Percentiles rank a stretch among this genome's conserved stretches.
These are phyloP conservation scores for Blastobotrys elegans DNA, from an alignment of 1,139 yeast species.

Conservation along the genomic window DNA sequence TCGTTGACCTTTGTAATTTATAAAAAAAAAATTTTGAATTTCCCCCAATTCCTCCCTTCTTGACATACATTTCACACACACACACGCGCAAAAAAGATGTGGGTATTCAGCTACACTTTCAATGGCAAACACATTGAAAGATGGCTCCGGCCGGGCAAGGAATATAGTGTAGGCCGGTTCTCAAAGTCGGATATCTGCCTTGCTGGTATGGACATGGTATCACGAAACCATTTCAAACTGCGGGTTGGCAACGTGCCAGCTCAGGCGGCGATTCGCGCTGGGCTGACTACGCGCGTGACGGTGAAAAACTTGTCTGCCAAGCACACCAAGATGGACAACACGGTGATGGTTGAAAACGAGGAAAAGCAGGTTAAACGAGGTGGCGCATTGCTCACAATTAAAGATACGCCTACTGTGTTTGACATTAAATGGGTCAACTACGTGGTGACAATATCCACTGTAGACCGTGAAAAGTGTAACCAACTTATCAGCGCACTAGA, in stretches of 20 bases:
- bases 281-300: neutral
- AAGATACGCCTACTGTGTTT: neutral
- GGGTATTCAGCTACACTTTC: neutral
- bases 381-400: neutral
- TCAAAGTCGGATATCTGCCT: neutral
- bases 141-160: constrained; percentile 8
- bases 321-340: neutral
- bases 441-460: neutral
- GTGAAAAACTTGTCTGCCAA: neutral
- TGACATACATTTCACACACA: neutral
- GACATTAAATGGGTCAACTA: neutral
- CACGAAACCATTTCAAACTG: neutral
- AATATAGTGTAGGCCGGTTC: constrained; percentile 1
- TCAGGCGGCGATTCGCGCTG: neutral
- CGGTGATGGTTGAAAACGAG: neutral
- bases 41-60: constrained; percentile 1
- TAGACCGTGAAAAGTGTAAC: neutral
- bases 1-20: neutral
- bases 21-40: no score
- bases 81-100: neutral
- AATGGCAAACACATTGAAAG: neutral
- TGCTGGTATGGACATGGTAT: neutral
- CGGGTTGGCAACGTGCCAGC: neutral
- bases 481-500: constrained; percentile 10
- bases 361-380: neutral